Base-by-base conservation (phyloP, 2,329 filamentous ascomycete genomes). In the Neonectria sp. region DNA sequence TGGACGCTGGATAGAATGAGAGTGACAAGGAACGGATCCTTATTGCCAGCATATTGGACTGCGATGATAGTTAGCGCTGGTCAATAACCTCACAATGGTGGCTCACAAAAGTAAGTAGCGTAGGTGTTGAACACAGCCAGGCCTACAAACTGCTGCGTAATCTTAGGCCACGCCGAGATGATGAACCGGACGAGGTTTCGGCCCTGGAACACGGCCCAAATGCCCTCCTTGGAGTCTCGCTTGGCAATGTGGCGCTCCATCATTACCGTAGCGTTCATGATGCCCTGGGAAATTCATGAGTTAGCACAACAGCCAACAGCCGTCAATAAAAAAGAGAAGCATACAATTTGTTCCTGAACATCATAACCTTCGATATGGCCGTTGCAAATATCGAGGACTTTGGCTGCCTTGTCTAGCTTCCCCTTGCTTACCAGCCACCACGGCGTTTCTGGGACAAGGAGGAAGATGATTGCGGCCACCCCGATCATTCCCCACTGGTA, bases 21-120 rank as follows among this genome's bases (percentile, higher is more conserved):
- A 8, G 67, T 69, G 3, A 70, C 66, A 6, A 69, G 68, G 53
- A 70, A 70, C 2, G 66, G 66, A 8, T 70, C 63, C 33, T 70
- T 68, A 31, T 67, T 68, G 17, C 68, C 68, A 1, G 66, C 63
- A 15, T 69, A 68, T 65, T 69, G 67, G 33, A 69, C 67, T 69
- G 8, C 6, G 17, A 31, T 3, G 6, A 13, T 6, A 4, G 27
- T 62, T 15, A 62, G 37, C 9, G 27, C 2, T 2, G 0, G 6
- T 8, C 31, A 3, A n/a, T 7, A 37, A 15, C 13, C 7, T n/a
- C 15, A 15, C 5, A 45, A 43, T 0, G 1, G 2, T 2, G n/a
- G 40, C 68, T 35, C 29, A 67, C 63, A 70, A 31, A 70, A 70
- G 13, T 68, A 68, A 13, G 66, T 70, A 7, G 68, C 68, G 11